These are phyloP conservation scores for Ogataea henricii DNA, from an alignment of 805 yeast genomes.

Conservation along the genomic window DNA sequence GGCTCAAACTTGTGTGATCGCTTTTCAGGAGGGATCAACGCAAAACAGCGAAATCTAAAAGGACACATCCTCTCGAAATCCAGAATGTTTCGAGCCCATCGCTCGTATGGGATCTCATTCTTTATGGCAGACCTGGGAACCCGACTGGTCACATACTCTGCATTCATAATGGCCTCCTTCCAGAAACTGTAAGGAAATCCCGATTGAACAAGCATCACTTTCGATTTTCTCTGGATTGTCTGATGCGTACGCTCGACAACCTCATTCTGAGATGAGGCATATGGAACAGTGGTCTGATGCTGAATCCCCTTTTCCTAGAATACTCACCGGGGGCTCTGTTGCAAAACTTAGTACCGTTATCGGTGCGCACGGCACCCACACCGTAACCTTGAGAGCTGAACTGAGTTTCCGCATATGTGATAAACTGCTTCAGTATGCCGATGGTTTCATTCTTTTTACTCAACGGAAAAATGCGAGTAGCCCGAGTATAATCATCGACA, in stretches of 20 bases:
- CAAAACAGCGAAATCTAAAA: not conserved
- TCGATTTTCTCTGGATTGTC: not conserved
- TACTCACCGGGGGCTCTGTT: no score
- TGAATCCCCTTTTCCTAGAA: slow-evolving; percentile 1
- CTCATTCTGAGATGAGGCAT: slow-evolving; percentile 14
- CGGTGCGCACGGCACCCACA: not conserved
- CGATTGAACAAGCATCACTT: not conserved
- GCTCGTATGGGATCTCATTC: not conserved
- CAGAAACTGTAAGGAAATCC: not conserved
- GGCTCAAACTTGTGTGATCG: not conserved
- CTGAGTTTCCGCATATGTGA: not conserved
- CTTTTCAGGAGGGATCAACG: not conserved
- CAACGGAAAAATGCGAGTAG: not conserved
- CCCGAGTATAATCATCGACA: not conserved
- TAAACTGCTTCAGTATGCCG: not conserved
- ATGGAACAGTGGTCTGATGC: slow-evolving; percentile 11
- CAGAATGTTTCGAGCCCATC: not conserved
- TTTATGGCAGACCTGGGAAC: not conserved
- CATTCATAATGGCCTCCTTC: not conserved
- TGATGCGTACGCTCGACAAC: slow-evolving; percentile 14
- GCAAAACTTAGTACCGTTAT: not conserved
- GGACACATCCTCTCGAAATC: not conserved
- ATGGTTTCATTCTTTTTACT: not conserved
- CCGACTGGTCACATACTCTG: not conserved
- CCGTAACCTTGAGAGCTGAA: not conserved